Conservation (phyloP, 2,329 filamentous ascomycete genomes). For the Pseudogymnoascus pannorum region DNA sequence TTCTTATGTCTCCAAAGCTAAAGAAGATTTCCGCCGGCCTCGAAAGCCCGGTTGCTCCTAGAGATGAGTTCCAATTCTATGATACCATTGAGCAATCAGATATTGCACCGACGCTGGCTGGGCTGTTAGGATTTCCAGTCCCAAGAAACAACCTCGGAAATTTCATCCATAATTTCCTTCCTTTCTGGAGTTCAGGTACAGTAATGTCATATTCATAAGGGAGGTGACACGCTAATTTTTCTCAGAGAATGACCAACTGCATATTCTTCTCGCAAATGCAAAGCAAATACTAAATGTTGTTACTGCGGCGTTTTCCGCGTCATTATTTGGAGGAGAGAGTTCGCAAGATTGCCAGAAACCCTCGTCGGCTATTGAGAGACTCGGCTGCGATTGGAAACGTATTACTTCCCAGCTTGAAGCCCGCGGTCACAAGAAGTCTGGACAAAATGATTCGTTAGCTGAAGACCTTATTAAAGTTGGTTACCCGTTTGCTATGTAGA, state of each 20-base stretch:
- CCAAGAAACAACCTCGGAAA: constrained; percentile 86
- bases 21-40: constrained; percentile 39
- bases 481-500: not conserved
- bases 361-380: constrained; percentile 38
- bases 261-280: constrained; percentile 70
- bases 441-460: constrained; percentile 36
- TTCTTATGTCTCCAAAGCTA: constrained; percentile 85
- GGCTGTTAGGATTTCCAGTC: constrained; percentile 77
- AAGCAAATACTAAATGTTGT: constrained; percentile 73
- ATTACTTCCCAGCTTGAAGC: constrained; percentile 10
- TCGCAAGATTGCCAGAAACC: constrained; percentile 18
- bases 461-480: constrained; percentile 37
- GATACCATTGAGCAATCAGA: constrained; percentile 86
- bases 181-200: constrained; percentile 64
- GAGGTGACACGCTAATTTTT: constrained; percentile 16
- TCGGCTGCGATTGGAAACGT: constrained; percentile 63
- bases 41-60: constrained; percentile 48
- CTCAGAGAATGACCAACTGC: constrained; percentile 46
- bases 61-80: constrained; percentile 77
- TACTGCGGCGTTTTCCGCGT: constrained; percentile 59
- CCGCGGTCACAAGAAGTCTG: constrained; percentile 13
- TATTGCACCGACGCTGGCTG: constrained; percentile 81
- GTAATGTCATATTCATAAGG: constrained; percentile 14
- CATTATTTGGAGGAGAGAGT: constrained; percentile 37
- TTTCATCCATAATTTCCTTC: constrained; percentile 71